Evolutionary conservation across 441 rosid genomes (phyloP).

Genomic region (Erodium trifolium): DNA sequence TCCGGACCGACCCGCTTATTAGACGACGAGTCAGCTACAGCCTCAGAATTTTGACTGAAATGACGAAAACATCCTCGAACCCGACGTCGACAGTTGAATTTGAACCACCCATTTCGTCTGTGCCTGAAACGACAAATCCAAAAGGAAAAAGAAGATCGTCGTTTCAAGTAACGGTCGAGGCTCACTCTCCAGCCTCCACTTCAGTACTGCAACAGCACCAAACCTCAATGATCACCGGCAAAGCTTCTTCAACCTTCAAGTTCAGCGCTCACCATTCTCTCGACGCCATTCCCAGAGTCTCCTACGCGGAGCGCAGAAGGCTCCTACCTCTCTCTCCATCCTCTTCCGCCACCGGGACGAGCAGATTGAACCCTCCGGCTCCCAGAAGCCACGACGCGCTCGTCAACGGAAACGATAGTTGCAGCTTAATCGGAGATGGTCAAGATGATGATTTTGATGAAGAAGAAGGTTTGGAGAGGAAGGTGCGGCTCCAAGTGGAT

Average conservation of each 20-base stretch:
- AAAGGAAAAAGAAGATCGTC: not conserved
- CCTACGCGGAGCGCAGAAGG: not conserved
- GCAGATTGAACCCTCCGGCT: not conserved
- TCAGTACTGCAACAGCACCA: not conserved
- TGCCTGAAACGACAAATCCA: not conserved
- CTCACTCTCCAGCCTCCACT: not conserved
- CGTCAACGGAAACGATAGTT: not conserved
- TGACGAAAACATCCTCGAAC: too few relatives aligned
- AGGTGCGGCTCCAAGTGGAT: constrained; percentile 61
- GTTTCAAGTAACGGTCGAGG: not conserved
- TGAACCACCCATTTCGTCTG: constrained; percentile 1
- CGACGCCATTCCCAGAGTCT: not conserved
- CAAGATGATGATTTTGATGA: constrained; percentile 18
- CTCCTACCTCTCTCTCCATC: not conserved
- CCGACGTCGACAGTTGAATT: not conserved
- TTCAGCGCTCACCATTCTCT: not conserved
- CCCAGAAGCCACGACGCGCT: not conserved
- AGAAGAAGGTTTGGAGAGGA: constrained; percentile 38
- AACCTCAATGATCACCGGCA: constrained; percentile 28
- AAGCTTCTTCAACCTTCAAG: constrained; percentile 22
- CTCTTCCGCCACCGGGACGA: not conserved
- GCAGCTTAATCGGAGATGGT: too few relatives aligned
- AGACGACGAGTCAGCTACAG: too few relatives aligned
- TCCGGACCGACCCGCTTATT: too few relatives aligned
- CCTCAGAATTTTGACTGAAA: too few relatives aligned